Conservation (phyloP, 163 green algal species). For the Scenedesmus sp. region DNA sequence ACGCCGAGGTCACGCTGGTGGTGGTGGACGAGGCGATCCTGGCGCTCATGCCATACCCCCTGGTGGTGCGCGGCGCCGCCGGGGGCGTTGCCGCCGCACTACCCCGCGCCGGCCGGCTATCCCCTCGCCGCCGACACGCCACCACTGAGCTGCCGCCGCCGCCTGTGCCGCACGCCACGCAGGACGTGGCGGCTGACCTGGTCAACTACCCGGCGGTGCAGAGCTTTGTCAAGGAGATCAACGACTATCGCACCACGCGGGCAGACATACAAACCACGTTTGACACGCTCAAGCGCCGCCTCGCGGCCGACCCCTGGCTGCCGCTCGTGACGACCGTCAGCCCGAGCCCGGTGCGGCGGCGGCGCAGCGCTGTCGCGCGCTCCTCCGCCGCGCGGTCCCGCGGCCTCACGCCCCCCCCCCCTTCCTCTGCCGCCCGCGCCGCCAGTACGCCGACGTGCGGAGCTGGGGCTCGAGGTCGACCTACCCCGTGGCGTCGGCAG, state of each 20-base stretch:
- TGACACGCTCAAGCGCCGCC: background rate
- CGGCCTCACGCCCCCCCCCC: too few species aligned
- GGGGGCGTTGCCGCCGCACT: too few species aligned
- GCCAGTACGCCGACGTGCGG: slow-evolving; percentile 26
- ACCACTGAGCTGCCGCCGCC: too few species aligned
- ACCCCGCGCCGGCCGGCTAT: too few species aligned
- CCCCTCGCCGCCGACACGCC: too few species aligned
- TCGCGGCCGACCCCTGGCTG: slow-evolving; percentile 51
- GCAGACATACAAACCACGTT: slow-evolving; percentile 23
- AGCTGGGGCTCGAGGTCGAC: slow-evolving; percentile 4
- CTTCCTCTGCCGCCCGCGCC: slow-evolving; percentile 41
- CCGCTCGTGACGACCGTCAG: slow-evolving; percentile 45
- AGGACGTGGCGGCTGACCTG: background rate
- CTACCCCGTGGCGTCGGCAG: background rate
- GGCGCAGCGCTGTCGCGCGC: too few species aligned
- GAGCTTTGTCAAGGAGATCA: slow-evolving; percentile 10
- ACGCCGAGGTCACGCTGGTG: slow-evolving; percentile 28
- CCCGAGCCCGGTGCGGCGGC: too few species aligned
- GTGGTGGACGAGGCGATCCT: slow-evolving; percentile 63
- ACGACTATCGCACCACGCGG: slow-evolving; percentile 8
- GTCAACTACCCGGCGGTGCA: background rate
- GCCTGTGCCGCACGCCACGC: background rate
- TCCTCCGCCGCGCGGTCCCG: too few species aligned
- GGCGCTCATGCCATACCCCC: slow-evolving; percentile 59
- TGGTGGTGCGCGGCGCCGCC: background rate